Conservation (phyloP, 2,329 filamentous ascomycete species). For the Cytospora piceicola region DNA sequence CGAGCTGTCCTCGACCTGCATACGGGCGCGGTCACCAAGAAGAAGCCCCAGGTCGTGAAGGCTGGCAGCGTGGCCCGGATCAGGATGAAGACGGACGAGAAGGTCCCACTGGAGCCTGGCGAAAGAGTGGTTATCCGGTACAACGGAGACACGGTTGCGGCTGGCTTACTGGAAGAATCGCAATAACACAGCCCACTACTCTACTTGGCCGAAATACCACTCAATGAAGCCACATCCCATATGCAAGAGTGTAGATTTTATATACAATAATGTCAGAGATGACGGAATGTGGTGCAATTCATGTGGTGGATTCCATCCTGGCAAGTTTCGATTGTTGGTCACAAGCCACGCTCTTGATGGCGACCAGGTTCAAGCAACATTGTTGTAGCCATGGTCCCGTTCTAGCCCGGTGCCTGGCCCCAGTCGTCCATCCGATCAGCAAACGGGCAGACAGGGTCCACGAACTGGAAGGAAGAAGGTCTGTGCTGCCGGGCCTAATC, state of each 20-base stretch:
- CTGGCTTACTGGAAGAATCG: constrained; percentile 76
- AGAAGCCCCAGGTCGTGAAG: constrained; percentile 82
- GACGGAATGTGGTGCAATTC: background rate
- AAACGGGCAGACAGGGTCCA: background rate
- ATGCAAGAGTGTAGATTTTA: background rate
- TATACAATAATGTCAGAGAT: background rate
- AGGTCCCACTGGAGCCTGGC: constrained; percentile 79
- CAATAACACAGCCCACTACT: background rate
- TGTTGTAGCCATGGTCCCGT: background rate
- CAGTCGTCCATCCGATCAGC: too few species aligned
- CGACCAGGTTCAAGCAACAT: background rate
- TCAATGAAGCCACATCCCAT: background rate
- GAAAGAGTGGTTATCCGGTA: constrained; percentile 80
- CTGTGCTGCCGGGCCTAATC: constrained; percentile 22
- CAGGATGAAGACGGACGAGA: constrained; percentile 69
- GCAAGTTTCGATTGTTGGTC: background rate
- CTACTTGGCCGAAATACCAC: background rate
- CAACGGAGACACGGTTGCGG: constrained; percentile 82
- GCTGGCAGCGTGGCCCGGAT: constrained; percentile 79
- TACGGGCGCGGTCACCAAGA: constrained; percentile 76
- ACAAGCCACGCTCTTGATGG: background rate
- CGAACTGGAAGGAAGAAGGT: constrained; percentile 2
- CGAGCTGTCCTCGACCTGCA: constrained; percentile 77
- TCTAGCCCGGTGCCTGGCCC: background rate
- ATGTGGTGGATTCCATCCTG: background rate